Percentiles rank a stretch among this genome's conserved stretches.
phyloP scores from a whole-genome alignment of 495 filamentous ascomycete species.

The Lasiosphaeria hispida region DNA sequence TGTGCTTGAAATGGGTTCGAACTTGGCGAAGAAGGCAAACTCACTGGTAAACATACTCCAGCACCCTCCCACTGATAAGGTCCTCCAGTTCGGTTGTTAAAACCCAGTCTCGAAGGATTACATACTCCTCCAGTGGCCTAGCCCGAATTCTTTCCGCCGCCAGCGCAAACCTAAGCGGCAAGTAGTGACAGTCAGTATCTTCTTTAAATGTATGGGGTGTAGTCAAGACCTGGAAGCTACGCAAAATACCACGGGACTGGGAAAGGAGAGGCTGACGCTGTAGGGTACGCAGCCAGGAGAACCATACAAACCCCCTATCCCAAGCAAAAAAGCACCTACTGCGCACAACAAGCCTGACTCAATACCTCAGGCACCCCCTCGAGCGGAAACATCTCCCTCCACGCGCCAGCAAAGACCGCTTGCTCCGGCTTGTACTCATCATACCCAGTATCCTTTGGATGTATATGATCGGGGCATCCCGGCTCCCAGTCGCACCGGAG shows the following conservation, averaged over 20 bases:
- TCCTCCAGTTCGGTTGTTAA: slow-evolving; percentile 55
- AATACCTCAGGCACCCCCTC: slow-evolving; percentile 41
- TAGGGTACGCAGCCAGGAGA: too few relatives aligned
- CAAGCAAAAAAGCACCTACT: slow-evolving; percentile 24
- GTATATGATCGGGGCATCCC: slow-evolving; percentile 56
- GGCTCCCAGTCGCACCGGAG: slow-evolving; percentile 56
- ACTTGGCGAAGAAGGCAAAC: not conserved
- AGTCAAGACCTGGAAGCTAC: too few relatives aligned
- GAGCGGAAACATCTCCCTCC: slow-evolving; percentile 53
- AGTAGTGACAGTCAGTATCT: too few relatives aligned
- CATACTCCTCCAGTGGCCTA: slow-evolving; percentile 51
- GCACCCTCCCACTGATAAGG: slow-evolving; percentile 54
- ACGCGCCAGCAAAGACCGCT: slow-evolving; percentile 46
- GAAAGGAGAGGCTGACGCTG: too few relatives aligned
- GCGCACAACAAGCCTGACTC: slow-evolving; percentile 62
- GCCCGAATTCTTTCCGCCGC: slow-evolving; percentile 47
- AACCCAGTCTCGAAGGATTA: slow-evolving; percentile 56
- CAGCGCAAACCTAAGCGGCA: slow-evolving; percentile 49
- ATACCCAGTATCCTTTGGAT: slow-evolving; percentile 18
- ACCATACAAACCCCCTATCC: too few relatives aligned
- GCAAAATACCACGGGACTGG: too few relatives aligned
- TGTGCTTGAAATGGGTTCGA: too few relatives aligned
- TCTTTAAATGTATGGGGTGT: too few relatives aligned
- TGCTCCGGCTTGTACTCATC: slow-evolving; percentile 5
- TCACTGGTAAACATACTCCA: slow-evolving; percentile 67